phyloP scores from a whole-genome alignment of 257 asterid species.

The Solanum chmielewskii region DNA sequence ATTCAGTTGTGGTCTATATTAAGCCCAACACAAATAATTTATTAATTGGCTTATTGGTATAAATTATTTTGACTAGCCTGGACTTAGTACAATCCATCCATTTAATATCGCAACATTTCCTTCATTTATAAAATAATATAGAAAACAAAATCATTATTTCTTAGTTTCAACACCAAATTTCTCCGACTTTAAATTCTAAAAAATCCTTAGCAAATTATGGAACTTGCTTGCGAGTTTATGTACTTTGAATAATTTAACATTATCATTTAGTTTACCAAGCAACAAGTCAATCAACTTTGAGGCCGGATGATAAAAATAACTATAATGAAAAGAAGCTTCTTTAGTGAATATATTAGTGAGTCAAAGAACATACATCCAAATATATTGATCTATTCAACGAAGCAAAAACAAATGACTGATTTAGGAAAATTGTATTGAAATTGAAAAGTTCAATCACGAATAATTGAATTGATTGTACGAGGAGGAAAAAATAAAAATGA shows the following conservation, averaged over 20 bases:
- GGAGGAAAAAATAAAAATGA: no score
- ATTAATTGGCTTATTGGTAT: no score
- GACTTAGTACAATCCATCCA: neutral
- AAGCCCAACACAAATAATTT: no score
- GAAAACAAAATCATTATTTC: neutral
- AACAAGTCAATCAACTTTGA: neutral
- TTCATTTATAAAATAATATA: no score
- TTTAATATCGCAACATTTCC: neutral
- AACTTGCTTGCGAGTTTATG: neutral
- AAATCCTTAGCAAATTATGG: neutral
- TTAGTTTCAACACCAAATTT: neutral
- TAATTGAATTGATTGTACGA: no score
- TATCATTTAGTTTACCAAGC: neutral
- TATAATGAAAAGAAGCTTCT: neutral
- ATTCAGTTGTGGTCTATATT: no score
- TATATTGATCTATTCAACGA: neutral
- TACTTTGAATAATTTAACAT: neutral
- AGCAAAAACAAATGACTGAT: no score
- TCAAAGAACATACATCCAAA: neutral
- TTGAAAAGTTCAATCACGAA: no score
- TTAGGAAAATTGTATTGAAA: no score
- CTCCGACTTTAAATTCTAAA: neutral
- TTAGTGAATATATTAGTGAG: neutral
- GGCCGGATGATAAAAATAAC: neutral
- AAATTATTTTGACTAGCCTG: neutral